Base-by-base conservation (phyloP, 148 eudicot genomes). In the Rhododendron ovatum region DNA sequence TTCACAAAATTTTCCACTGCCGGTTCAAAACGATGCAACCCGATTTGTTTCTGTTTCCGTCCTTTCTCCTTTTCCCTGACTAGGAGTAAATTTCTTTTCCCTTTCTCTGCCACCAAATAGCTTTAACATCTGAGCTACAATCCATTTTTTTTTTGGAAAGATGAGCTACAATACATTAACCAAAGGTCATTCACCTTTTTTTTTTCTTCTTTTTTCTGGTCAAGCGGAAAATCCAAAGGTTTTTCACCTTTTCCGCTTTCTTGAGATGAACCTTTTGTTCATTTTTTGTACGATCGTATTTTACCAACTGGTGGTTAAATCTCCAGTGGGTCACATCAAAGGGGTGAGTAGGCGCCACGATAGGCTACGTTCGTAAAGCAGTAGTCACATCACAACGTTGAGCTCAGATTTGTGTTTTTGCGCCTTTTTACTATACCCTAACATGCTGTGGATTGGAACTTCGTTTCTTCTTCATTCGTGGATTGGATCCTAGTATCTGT, bases 311-410 rank as follows among this genome's bases (percentile, higher is more conserved):
- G 90, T 57, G 89, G 93, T 90, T 91, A 76, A 91, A 55, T 84
- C 89, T 88, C 79, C 50, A 91, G 94, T 91, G 94, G 94, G 94
- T 94, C 95, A 94, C 95, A 92, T 92, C 94, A 90, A 80, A 18
- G 91, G 87, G 93, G 93, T 87, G 89, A 86, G 48, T 83, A 80
- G 79, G 78, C 84, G 79, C 88, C 79, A 86, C 50, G 81, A 73
- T 74, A 81, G 86, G 82, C 78, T 84, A 55, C 50, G 37, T 7
- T 6, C 26, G 10, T 22, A 6, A 80, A 53, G 86, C 83, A 90
- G 84, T 87, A 82, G 88, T 90, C 92, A 88, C 86, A 83, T 87
- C 90, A 87, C 14, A 30, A 61, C 45, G 78, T 84, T 84, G 85
- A 80, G 67, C 53, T 37, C 39, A 73, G 59, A 78, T 47, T 45